Percentiles rank a stretch among this genome's conserved stretches.
phyloP scores from a whole-genome alignment of 1,284 basidiomycete species.

The Trametes pubescens region DNA sequence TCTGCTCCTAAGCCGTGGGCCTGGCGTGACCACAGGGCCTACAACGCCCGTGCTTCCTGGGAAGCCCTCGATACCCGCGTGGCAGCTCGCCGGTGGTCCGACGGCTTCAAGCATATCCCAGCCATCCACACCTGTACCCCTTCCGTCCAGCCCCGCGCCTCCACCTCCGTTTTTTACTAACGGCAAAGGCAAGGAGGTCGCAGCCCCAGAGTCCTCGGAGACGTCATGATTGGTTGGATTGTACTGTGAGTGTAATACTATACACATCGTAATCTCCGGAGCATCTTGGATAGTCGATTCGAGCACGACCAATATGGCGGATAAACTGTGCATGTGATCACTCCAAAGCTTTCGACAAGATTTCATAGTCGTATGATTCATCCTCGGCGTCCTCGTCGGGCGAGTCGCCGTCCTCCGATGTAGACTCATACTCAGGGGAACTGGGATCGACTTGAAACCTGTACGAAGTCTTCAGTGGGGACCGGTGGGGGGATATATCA shows the following conservation, averaged over 20 bases:
- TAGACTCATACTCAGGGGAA: conserved; percentile 55
- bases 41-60: conserved; percentile 59
- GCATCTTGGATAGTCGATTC: neutral
- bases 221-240: conserved; percentile 8
- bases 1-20: conserved; percentile 83
- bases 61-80: conserved; percentile 85
- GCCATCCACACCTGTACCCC: conserved; percentile 35
- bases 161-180: conserved; percentile 31
- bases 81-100: conserved; percentile 71
- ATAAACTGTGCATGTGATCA: neutral
- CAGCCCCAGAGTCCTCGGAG: conserved; percentile 19
- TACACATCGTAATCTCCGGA: neutral
- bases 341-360: conserved; percentile 54
- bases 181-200: conserved; percentile 45
- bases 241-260: conserved; percentile 8
- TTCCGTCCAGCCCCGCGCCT: conserved; percentile 25
- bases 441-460: conserved; percentile 64
- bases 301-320: too few relatives aligned
- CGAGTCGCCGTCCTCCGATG: conserved; percentile 41
- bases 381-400: conserved; percentile 41
- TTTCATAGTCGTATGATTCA: conserved; percentile 58
- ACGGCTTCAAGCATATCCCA: conserved; percentile 26
- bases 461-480: neutral
- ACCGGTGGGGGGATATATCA: neutral
- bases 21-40: conserved; percentile 57